Base-by-base conservation (phyloP, 176 grass and related monocot species). In the Triticum urartu region DNA sequence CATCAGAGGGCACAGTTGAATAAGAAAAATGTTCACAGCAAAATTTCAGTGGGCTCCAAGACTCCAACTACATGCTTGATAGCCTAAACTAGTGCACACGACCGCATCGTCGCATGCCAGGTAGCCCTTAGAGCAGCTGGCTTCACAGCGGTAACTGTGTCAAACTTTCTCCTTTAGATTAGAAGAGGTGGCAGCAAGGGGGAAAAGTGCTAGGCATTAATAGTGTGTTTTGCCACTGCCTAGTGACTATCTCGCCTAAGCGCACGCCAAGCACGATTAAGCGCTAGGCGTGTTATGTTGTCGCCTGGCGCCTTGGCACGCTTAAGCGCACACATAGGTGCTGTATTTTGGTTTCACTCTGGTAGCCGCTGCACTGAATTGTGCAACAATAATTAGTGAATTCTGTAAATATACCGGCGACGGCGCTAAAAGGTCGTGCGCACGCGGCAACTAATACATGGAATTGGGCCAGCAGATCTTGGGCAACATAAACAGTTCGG, bases 121-220 rank as follows among this genome's bases (percentile, higher is more conserved):
- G 79, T 22, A 73, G 47, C n/a, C 9, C 7, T 13, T 87, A 75
- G 6, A 87, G 26, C 59, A 66, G 61, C 42, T 81, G 36, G 85
- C 35, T 42, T 76, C 26, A 82, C 6, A 74, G 22, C 22, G 9
- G 39, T 11, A 47, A 45, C 22, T 30, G 34, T 61, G 26, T 26
- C 0, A 26, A 26, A 26, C 25, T 26, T 26, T 26, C 25, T 26
- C 25, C 25, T 26, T 26, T 26, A 26, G 25, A 26, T 26, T 26
- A 26, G 25, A 26, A 26, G 25, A 26, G 25, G 25, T 26, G 25
- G 25, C 25, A 26, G 1, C 21, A 56, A 18, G 5, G 50, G 15
- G 50, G 47, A 48, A 48, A 48, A 5, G 50, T 3, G 5, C 1
- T 56, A 56, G 50, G 50, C 50, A 18, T 56, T 56, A 18, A 56